Evolutionary conservation across 345 rosid species (phyloP), one percentile per base, ranked within the genome.

Genomic region (Bruguiera sexangula): DNA sequence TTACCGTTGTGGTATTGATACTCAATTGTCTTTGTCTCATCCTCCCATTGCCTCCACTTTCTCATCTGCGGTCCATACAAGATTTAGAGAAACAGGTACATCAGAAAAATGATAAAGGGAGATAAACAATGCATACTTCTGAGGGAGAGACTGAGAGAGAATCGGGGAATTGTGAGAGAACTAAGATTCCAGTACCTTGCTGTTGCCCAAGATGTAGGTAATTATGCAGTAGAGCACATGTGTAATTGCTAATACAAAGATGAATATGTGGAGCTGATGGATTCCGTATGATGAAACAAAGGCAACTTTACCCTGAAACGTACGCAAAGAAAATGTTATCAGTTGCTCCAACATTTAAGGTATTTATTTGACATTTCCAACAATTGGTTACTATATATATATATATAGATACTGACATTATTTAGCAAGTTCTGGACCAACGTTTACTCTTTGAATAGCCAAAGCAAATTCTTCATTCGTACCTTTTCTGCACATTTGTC

Each of bases 231-330:
- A 91, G 46, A 88, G 27, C 29, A 91, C 60, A 79, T 91, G 97
- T 48, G 76, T 76, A 59, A 84, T 61, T 64, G 95, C 97, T 5
- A 91, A 77, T 51, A 81, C 91, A 67, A 95, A 95, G 80, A 95
- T 90, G 84, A 95, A 92, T 56, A 87, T 80, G 70, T 96, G 99
- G 15, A 96, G 94, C 80, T 92, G 98, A 62, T 96, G 94, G 68
- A 92, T 83, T 0, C 96, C 99, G 29, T 87, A 92, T 4, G 87
- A 52, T 3, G 99, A 85, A 46, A 87, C 88, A 72, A 95, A 84
- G 30, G 98, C 80, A 20, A 92, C 97, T 82, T 89, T 82, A 0
- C 92, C 97, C 98, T 88, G 92, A 64, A 64, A 71, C 51, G 26
- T 36, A 21, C 16, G 24, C 58, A 71, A 62, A 29, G 53, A 65